These are phyloP conservation scores for Didymella glomerata DNA, from an alignment of 2,329 filamentous ascomycete species.

Conservation along the genomic window DNA sequence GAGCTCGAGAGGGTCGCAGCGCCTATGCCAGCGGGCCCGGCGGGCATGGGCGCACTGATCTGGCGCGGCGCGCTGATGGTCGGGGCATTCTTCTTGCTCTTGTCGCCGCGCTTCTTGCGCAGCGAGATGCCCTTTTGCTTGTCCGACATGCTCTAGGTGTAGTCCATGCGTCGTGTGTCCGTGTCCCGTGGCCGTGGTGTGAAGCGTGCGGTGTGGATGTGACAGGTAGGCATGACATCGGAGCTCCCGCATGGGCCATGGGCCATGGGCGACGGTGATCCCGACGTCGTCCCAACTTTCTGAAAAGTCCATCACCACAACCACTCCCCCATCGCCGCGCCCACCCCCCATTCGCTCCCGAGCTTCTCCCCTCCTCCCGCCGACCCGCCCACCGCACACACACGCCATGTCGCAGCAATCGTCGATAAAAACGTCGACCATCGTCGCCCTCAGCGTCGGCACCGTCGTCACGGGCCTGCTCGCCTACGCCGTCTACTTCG, in stretches of 20 bases:
- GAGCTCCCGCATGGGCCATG: constrained; percentile 7
- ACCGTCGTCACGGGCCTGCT: constrained; percentile 66
- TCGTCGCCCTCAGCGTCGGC: constrained; percentile 66
- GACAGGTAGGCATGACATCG: constrained; percentile 8
- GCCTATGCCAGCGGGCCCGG: constrained; percentile 29
- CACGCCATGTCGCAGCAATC: constrained; percentile 42
- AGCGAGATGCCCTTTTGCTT: constrained; percentile 66
- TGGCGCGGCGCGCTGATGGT: constrained; percentile 64
- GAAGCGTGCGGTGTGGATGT: neutral
- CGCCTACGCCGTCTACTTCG: constrained; percentile 73
- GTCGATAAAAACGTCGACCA: constrained; percentile 64
- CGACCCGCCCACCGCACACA: constrained; percentile 12
- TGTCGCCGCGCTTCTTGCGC: constrained; percentile 66
- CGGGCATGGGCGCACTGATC: constrained; percentile 57
- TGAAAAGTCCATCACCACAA: neutral
- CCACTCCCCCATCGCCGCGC: neutral
- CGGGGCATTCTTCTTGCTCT: constrained; percentile 62
- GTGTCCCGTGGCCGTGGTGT: neutral
- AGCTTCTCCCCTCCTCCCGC: constrained; percentile 13
- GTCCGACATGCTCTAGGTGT: constrained; percentile 56
- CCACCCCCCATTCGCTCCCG: constrained; percentile 12
- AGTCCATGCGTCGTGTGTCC: too few species aligned
- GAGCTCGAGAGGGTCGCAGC: constrained; percentile 47
- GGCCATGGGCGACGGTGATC: too few species aligned
- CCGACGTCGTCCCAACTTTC: neutral